A percentile compares a stretch with the other conserved stretches of the same genome.
These are phyloP conservation scores for Pleurotus salmoneostramineus DNA, from an alignment of 768 basidiomycete genomes.

Conservation along the genomic window DNA sequence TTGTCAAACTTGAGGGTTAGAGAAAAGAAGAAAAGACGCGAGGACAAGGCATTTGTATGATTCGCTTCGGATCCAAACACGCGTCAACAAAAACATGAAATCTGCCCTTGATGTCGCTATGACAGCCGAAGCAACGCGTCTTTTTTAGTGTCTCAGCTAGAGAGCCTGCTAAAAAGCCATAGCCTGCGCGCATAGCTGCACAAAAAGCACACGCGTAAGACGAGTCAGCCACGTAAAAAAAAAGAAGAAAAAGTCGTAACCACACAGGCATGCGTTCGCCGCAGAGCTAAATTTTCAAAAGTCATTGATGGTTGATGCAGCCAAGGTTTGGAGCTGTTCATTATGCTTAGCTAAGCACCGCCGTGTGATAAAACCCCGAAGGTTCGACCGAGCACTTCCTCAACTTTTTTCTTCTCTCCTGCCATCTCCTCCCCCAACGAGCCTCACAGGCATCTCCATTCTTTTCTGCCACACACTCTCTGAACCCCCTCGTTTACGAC, in stretches of 20 bases:
- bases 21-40: constrained; percentile 40
- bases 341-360: background rate
- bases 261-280: constrained; percentile 6
- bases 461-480: constrained; percentile 9
- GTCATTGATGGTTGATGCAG: background rate
- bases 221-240: background rate
- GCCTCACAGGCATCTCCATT: constrained; percentile 5
- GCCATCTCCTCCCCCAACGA: constrained; percentile 8
- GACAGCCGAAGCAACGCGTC: constrained; percentile 1
- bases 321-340: background rate
- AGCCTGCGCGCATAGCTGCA: background rate
- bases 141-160: background rate
- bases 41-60: constrained; percentile 9
- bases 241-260: background rate
- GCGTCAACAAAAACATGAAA: background rate
- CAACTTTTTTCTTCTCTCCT: constrained; percentile 5
- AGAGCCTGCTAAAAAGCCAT: background rate
- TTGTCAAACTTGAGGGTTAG: constrained; percentile 82
- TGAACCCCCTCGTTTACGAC: constrained; percentile 18
- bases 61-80: constrained; percentile 8
- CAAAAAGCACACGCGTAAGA: background rate
- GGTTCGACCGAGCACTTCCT: background rate
- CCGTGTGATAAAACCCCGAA: constrained; percentile 2
- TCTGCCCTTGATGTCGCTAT: constrained; percentile 6
- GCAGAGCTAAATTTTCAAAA: background rate